Percentiles rank a stretch among this genome's conserved stretches.
phyloP scores from a whole-genome alignment of 2,329 filamentous ascomycete species.

The Pseudogymnoascus sp. region DNA sequence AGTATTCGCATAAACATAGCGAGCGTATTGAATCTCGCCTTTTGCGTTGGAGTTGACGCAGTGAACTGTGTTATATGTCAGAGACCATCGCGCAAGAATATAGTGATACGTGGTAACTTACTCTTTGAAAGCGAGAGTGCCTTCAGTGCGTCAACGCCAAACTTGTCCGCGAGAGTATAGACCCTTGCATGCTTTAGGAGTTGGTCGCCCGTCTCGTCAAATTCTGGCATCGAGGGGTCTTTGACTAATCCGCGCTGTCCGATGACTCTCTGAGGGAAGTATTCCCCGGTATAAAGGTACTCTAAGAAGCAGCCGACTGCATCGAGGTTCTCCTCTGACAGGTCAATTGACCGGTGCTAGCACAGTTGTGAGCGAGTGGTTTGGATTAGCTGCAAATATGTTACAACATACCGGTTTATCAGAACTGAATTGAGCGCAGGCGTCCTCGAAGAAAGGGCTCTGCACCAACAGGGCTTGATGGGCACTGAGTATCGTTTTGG shows the following conservation, averaged over 20 bases:
- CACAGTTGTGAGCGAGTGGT: background rate
- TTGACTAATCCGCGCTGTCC: constrained; percentile 62
- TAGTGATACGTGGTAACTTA: background rate
- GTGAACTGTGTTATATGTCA: constrained; percentile 46
- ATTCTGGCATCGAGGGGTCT: constrained; percentile 55
- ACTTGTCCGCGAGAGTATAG: constrained; percentile 80
- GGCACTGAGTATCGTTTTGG: constrained; percentile 60
- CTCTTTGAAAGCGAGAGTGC: constrained; percentile 75
- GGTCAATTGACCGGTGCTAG: constrained; percentile 59
- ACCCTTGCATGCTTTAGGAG: constrained; percentile 83
- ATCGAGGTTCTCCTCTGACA: constrained; percentile 61
- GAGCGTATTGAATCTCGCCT: constrained; percentile 86
- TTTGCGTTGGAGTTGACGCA: constrained; percentile 80
- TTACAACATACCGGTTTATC: constrained; percentile 33
- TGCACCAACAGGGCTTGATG: constrained; percentile 70
- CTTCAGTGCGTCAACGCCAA: constrained; percentile 62
- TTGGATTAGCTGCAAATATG: background rate
- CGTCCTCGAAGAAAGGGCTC: constrained; percentile 67
- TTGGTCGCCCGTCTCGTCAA: constrained; percentile 74
- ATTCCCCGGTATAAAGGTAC: constrained; percentile 78
- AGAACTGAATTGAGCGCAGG: constrained; percentile 54
- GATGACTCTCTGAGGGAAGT: constrained; percentile 66
- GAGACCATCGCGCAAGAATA: background rate
- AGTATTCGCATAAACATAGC: constrained; percentile 81
- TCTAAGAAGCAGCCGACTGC: constrained; percentile 74